Conservation (phyloP, 495 filamentous ascomycete species). For the Penicillium canescens region DNA sequence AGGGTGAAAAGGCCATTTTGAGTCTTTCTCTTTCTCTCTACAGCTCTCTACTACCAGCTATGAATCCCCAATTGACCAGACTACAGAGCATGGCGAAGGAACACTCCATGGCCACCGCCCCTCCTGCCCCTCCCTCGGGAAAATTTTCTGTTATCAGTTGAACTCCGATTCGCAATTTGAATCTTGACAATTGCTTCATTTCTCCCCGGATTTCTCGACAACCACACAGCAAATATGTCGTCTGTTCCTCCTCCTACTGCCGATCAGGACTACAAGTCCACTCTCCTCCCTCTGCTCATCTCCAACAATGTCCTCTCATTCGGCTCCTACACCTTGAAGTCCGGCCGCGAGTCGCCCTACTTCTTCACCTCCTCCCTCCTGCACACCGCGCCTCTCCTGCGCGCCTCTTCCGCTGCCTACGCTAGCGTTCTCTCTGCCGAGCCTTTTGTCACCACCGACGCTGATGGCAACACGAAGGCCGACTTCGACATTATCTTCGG, state of each 20-base stretch:
- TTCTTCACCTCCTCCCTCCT: constrained; percentile 96
- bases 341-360: constrained; percentile 90
- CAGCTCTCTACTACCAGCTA: neutral
- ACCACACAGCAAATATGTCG: constrained; percentile 13
- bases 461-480: constrained; percentile 32
- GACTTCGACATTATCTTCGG: constrained; percentile 54
- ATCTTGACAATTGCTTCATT: constrained; percentile 4
- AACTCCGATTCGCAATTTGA: constrained; percentile 8
- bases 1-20: neutral
- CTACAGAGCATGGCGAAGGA: too few relatives aligned
- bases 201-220: neutral
- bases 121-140: constrained; percentile 23
- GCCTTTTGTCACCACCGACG: constrained; percentile 40
- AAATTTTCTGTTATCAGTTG: constrained; percentile 20
- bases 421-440: constrained; percentile 64
- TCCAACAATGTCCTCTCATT: constrained; percentile 78
- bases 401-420: constrained; percentile 74
- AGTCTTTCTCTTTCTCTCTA: neutral
- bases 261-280: constrained; percentile 56
- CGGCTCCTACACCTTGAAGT: constrained; percentile 88
- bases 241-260: constrained; percentile 28
- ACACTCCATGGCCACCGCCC: neutral
- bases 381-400: constrained; percentile 71
- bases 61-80: too few relatives aligned
- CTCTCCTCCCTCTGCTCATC: constrained; percentile 73